These are phyloP conservation scores for Podaxis rugospora DNA, from an alignment of 768 basidiomycete genomes.

Conservation along the genomic window DNA sequence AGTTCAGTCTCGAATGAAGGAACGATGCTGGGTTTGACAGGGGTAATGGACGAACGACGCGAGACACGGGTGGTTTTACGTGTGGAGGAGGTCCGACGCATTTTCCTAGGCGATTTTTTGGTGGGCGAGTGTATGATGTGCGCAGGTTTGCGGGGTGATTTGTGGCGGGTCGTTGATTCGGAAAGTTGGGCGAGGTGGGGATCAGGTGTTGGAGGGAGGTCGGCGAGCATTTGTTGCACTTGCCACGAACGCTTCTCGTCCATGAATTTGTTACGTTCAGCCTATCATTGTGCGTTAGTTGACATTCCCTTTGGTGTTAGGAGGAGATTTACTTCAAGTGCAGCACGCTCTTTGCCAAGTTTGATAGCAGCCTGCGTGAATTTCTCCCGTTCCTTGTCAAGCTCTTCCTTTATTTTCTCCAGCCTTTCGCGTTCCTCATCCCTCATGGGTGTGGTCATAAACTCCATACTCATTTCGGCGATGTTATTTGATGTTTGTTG, in stretches of 20 bases:
- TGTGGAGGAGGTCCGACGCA: constrained; percentile 24
- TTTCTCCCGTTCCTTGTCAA: constrained; percentile 61
- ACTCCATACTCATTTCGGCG: constrained; percentile 46
- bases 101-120: constrained; percentile 27
- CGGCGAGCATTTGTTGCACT: constrained; percentile 55
- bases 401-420: constrained; percentile 45
- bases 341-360: constrained; percentile 60
- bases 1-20: constrained; percentile 40
- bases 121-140: constrained; percentile 12
- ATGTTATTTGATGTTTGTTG: constrained; percentile 30
- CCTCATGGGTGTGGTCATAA: constrained; percentile 45
- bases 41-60: constrained; percentile 37
- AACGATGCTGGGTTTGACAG: constrained; percentile 25
- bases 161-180: constrained; percentile 11
- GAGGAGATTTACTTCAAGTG: constrained; percentile 50
- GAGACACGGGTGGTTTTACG: constrained; percentile 44
- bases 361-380: constrained; percentile 61
- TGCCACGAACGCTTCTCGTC: constrained; percentile 79
- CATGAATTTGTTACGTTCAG: constrained; percentile 52
- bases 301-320: constrained; percentile 1
- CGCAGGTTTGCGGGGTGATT: constrained; percentile 12
- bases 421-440: constrained; percentile 55
- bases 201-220: constrained; percentile 44
- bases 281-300: constrained; percentile 32
- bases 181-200: constrained; percentile 19